Evolutionary conservation across 345 rosid genomes (phyloP), one percentile per base, ranked within the genome.

Genomic region (Citrus unshiu): DNA sequence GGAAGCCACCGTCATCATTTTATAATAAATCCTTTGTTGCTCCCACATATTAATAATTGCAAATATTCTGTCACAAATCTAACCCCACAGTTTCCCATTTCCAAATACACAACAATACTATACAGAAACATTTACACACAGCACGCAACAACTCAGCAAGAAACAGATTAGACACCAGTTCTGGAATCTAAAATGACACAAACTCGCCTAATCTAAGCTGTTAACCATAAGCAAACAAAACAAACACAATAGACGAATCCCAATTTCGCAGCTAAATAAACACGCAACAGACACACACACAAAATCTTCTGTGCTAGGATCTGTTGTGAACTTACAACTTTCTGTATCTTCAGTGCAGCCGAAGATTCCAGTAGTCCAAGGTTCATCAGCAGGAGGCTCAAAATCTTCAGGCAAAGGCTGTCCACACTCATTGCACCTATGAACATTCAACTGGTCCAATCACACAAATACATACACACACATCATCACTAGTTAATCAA

Each of bases 321-420:
- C 16, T 14, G 24, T 2, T 5, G 59, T 75, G 3, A 67, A 86
- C 99, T 90, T 87, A 96, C 99, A 94, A 74, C 98, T 96, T 62
- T 81, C 88, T 39, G 89, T 80, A 78, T 96, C 99, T 81, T 96
- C 92, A 13, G 92, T 68, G 71, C 95, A 96, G 24, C 98, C 99
- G 76, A 96, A 94, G 68, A 96, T 93, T 61, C 97, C 99, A 3
- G 97, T 93, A 29, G 95, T 89, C 99, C 99, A 96, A 63, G 95
- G 93, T 83, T 96, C 99, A 83, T 87, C 95, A 6, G 87, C 90
- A 19, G 97, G 99, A 68, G 93, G 89, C 86, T 89, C 88, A 56
- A 89, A 96, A 84, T 93, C 87, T 62, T 92, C 93, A 19, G 99
- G 98, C 73, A 96, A 85, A 77, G 84, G 59, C 86, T 96, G 99